These are phyloP conservation scores for Pyracantha coccinea DNA, from an alignment of 331 rosid genomes.

Conservation along the genomic window DNA sequence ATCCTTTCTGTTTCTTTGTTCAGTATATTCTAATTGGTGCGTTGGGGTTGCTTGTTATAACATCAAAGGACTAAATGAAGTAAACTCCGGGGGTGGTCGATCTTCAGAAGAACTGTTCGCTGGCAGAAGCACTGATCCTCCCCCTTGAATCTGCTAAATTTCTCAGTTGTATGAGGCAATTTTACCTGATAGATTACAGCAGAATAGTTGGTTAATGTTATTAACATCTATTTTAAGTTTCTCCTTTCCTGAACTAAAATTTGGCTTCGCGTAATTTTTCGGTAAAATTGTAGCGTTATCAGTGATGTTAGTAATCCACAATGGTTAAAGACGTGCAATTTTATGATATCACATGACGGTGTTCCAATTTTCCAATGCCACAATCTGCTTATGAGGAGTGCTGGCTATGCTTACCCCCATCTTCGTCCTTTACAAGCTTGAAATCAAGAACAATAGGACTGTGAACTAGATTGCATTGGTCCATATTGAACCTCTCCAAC, in stretches of 20 bases:
- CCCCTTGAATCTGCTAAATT: conserved; percentile 12
- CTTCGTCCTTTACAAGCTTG: too few species aligned
- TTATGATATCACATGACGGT: too few species aligned
- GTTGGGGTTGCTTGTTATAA: conserved; percentile 74
- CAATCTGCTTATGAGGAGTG: too few species aligned
- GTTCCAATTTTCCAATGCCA: too few species aligned
- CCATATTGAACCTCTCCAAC: too few species aligned
- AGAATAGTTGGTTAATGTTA: background rate
- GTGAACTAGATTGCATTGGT: too few species aligned
- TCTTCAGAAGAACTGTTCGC: background rate
- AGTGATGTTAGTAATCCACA: background rate
- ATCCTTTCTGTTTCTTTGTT: conserved; percentile 21
- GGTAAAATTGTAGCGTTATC: background rate
- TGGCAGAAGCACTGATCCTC: conserved; percentile 5
- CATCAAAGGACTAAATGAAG: conserved; percentile 57
- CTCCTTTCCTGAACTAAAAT: background rate
- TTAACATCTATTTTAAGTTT: background rate
- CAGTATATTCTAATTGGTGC: conserved; percentile 81
- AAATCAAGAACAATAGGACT: too few species aligned
- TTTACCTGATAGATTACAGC: conserved; percentile 16
- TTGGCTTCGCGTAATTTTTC: background rate
- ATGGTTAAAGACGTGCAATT: too few species aligned
- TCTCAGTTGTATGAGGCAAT: conserved; percentile 9
- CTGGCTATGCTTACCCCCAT: too few species aligned
- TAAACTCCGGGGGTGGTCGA: conserved; percentile 6